Evolutionary conservation across 352 stramenopile genomes (phyloP).

Genomic region (Phytophthora pistaciae): DNA sequence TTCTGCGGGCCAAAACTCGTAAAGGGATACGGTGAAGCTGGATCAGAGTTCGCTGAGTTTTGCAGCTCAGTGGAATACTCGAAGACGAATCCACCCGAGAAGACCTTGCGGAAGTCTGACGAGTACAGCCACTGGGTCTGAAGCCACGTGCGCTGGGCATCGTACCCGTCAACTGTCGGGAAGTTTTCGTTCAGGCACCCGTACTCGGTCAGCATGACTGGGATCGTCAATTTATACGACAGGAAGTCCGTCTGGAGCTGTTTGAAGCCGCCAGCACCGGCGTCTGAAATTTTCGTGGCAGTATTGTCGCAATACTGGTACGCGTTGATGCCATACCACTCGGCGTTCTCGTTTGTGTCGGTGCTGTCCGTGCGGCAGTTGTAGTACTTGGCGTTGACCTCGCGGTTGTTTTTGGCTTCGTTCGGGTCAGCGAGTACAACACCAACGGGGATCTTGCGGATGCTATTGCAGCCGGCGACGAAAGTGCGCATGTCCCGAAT

Average conservation of each 20-base stretch:
- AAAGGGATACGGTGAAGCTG: slow-evolving; percentile 72
- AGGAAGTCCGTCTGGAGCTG: slow-evolving; percentile 62
- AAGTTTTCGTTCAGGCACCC: slow-evolving; percentile 77
- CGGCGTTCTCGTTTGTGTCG: slow-evolving; percentile 75
- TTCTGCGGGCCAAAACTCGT: slow-evolving; percentile 77
- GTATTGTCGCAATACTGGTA: slow-evolving; percentile 81
- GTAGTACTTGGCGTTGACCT: slow-evolving; percentile 83
- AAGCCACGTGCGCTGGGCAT: slow-evolving; percentile 71
- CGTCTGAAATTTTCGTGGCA: slow-evolving; percentile 30
- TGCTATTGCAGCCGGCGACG: slow-evolving; percentile 54
- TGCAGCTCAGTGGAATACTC: slow-evolving; percentile 85
- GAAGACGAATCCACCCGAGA: slow-evolving; percentile 81
- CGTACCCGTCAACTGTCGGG: slow-evolving; percentile 64
- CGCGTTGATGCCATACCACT: slow-evolving; percentile 88
- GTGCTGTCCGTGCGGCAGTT: slow-evolving; percentile 72
- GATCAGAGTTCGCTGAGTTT: slow-evolving; percentile 69
- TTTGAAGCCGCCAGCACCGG: slow-evolving; percentile 55
- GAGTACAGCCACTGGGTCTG: slow-evolving; percentile 68
- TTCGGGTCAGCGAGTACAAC: slow-evolving; percentile 72
- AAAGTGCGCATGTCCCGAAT: slow-evolving; percentile 85
- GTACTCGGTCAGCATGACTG: slow-evolving; percentile 86
- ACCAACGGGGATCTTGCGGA: slow-evolving; percentile 85
- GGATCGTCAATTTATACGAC: slow-evolving; percentile 69
- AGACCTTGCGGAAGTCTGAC: slow-evolving; percentile 55
- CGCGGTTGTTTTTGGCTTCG: slow-evolving; percentile 44